Evolutionary conservation across 2,329 filamentous ascomycete genomes (phyloP).

Genomic region (Dactylellina cionopaga): DNA sequence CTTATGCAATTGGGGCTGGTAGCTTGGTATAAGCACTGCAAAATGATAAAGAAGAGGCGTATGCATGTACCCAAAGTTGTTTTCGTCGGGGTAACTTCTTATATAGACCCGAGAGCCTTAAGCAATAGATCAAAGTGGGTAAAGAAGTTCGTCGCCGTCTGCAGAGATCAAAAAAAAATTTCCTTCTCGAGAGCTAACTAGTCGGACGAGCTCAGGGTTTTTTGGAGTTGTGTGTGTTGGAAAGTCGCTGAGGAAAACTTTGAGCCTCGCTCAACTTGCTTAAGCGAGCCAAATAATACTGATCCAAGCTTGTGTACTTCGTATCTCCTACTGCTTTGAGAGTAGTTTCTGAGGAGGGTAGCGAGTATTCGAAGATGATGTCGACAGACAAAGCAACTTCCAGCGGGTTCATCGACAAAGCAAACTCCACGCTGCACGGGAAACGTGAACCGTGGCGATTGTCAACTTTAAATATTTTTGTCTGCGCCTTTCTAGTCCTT

Average conservation of each 20-base stretch:
- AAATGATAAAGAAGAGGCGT: too few species aligned
- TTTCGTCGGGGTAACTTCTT: too few species aligned
- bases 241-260: conserved; percentile 8
- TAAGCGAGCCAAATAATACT: too few species aligned
- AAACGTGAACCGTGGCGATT: conserved; percentile 10
- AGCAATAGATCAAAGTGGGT: neutral
- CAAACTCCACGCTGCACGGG: too few species aligned
- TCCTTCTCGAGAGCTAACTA: neutral
- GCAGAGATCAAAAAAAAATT: neutral
- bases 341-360: neutral
- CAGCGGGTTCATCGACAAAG: too few species aligned
- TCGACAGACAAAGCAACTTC: neutral
- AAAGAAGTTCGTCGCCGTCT: conserved; percentile 6
- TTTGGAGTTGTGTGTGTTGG: conserved; percentile 36
- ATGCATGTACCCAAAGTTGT: too few species aligned
- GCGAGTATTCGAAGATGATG: neutral
- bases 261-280: conserved; percentile 43
- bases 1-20: conserved; percentile 5
- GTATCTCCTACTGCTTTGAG: conserved; percentile 13
- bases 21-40: too few species aligned
- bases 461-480: conserved; percentile 29
- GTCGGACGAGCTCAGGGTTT: neutral
- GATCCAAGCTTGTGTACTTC: conserved; percentile 28
- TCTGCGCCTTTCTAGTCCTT: too few species aligned
- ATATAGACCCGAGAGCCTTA: neutral